phyloP scores from a whole-genome alignment of 768 basidiomycete species.

The Termitomyces bulborhizus region DNA sequence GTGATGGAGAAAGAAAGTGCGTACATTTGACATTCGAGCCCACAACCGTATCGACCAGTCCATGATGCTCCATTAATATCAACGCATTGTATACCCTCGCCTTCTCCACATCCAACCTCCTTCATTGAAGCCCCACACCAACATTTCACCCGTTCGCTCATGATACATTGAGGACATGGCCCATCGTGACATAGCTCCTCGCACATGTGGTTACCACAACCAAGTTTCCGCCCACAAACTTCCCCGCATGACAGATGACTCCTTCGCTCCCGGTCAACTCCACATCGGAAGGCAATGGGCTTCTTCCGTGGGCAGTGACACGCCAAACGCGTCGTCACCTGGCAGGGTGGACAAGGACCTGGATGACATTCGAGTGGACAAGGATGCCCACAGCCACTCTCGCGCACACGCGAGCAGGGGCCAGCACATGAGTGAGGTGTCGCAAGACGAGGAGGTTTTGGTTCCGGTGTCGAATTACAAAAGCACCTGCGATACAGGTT shows the following conservation, averaged over 20 bases:
- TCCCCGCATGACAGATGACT: conserved; percentile 37
- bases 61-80: conserved; percentile 43
- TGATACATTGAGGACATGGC: conserved; percentile 59
- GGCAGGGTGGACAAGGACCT: conserved; percentile 94
- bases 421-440: conserved; percentile 76
- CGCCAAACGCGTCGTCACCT: conserved; percentile 63
- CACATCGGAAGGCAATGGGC: conserved; percentile 53
- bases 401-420: conserved; percentile 55
- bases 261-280: conserved; percentile 25
- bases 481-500: conserved; percentile 59
- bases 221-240: conserved; percentile 40
- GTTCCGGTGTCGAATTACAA: conserved; percentile 70
- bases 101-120: conserved; percentile 61
- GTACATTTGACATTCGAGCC: conserved; percentile 50
- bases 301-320: conserved; percentile 76
- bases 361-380: conserved; percentile 89
- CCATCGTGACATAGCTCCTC: conserved; percentile 69
- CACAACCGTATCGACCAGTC: conserved; percentile 62
- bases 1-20: conserved; percentile 9
- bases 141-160: conserved; percentile 52
- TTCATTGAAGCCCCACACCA: conserved; percentile 73
- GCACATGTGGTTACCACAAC: conserved; percentile 73
- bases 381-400: conserved; percentile 64
- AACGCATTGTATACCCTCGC: conserved; percentile 34
- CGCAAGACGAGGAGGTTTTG: conserved; percentile 59